These are phyloP conservation scores for Taxillus chinensis DNA, from an alignment of 164 flowering plant genomes.

Conservation along the genomic window DNA sequence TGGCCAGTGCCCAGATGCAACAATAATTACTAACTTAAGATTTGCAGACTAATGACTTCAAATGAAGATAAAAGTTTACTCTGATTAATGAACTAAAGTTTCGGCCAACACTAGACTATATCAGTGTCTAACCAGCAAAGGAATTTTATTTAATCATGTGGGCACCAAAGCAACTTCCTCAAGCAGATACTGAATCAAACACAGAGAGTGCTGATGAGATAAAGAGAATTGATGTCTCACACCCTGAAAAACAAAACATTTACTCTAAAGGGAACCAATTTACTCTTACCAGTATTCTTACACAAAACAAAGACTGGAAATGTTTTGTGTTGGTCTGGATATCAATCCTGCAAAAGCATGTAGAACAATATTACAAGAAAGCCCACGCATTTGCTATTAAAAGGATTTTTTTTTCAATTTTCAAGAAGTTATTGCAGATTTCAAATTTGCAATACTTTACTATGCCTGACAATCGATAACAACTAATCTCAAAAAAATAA, in stretches of 20 bases:
- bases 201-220: neutral
- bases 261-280: neutral
- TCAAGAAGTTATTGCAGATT: no score
- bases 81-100: neutral
- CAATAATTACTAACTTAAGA: neutral
- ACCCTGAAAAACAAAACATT: no score
- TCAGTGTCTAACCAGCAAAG: conserved; percentile 54
- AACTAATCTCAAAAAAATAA: no score
- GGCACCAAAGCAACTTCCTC: conserved; percentile 75
- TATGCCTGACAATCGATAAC: no score
- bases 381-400: no score
- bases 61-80: neutral
- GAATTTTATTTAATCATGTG: conserved; percentile 46
- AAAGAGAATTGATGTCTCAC: no score
- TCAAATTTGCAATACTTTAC: no score
- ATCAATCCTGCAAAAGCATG: conserved; percentile 63
- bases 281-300: conserved; percentile 20
- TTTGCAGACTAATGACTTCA: neutral
- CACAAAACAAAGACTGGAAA: conserved; percentile 72
- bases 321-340: conserved; percentile 73
- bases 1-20: neutral
- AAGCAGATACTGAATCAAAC: conserved; percentile 63
- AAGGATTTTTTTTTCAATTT: no score
- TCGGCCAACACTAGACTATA: neutral
- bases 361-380: neutral